Evolutionary conservation across 371 early-diverging fungal species (phyloP), one percentile per base, ranked within the genome.

Genomic region (Mortierella sp.): DNA sequence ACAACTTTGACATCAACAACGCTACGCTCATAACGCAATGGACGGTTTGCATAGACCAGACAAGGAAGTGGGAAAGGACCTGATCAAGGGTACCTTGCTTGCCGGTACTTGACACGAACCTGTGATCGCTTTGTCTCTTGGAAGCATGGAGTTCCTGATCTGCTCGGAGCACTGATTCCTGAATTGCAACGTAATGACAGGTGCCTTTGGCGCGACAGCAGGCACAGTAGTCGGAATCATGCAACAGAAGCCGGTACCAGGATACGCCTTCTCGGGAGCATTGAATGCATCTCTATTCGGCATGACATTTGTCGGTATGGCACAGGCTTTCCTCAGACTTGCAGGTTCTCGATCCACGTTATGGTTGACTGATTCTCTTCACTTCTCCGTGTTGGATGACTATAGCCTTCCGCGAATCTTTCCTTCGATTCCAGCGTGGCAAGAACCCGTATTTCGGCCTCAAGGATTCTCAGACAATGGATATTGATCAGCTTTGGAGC

Each of bases 371-470:
- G n/a, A n/a, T n/a, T n/a, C n/a, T n/a, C n/a, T n/a, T n/a, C n/a
- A n/a, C n/a, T n/a, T n/a, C n/a, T n/a, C n/a, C n/a, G n/a, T n/a
- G n/a, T n/a, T n/a, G n/a, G n/a, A n/a, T n/a, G n/a, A n/a, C 31
- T 22, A 25, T 57, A 74, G 76, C 76, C 13, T 74, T 84, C 45
- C 79, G 88, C 16, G 86, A 88, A 43, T 78, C 88, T 6, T 85
- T 85, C 52, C 81, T 84, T 28, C 70, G 78, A 12, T 82, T 82
- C 53, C 86, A 88, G 60, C 78, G 82, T 28, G 78, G 68, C 59
- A 80, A 88, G 60, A 86, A 88, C 62, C 78, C 84, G 14, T 72
- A 78, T n/a, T 88, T 74, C 65, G 85, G 86, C 39, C 63, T 85
- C 25, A 85, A 85, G 47, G 83, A 84, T 55, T 86, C 86, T 16